These are phyloP conservation scores for Yamadazyma dendronema DNA, from an alignment of 1,139 yeast genomes.

Conservation along the genomic window DNA sequence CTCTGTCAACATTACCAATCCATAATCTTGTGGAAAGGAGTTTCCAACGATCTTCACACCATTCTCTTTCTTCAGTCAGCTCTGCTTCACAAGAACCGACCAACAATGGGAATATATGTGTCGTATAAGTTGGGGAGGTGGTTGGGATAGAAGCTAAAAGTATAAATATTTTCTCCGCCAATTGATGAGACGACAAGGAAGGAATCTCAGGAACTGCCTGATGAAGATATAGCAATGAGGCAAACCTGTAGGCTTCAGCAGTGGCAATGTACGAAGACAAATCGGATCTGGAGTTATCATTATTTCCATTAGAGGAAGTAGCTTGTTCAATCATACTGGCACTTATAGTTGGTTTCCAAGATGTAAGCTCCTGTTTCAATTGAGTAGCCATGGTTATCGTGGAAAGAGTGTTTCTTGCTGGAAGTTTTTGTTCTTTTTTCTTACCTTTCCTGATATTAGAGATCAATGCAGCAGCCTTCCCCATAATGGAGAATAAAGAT, in stretches of 20 bases:
- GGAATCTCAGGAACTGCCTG: constrained; percentile 73
- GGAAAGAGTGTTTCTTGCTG: constrained; percentile 37
- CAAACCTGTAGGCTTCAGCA: constrained; percentile 64
- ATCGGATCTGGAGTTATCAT: constrained; percentile 42
- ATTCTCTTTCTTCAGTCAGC: constrained; percentile 56
- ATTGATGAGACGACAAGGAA: constrained; percentile 49
- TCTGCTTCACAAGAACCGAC: constrained; percentile 65
- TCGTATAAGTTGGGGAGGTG: constrained; percentile 52
- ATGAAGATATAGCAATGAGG: constrained; percentile 57
- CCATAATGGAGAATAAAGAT: constrained; percentile 59
- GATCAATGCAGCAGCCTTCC: constrained; percentile 58
- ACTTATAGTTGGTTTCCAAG: constrained; percentile 53
- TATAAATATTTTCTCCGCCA: constrained; percentile 60
- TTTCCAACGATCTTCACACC: constrained; percentile 63
- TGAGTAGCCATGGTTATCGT: constrained; percentile 56
- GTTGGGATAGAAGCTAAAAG: constrained; percentile 62
- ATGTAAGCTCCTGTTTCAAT: constrained; percentile 48
- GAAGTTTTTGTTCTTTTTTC: constrained; percentile 10
- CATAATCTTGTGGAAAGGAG: constrained; percentile 53
- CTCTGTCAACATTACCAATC: constrained; percentile 65
- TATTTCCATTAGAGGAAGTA: constrained; percentile 5
- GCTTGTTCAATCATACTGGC: constrained; percentile 32
- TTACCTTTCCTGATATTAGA: constrained; percentile 42
- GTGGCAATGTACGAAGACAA: constrained; percentile 61
- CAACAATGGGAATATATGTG: constrained; percentile 63